Evolutionary conservation across 2,329 filamentous ascomycete species (phyloP), one percentile per base, ranked within the genome.

Genomic region (Knufia petricola): DNA sequence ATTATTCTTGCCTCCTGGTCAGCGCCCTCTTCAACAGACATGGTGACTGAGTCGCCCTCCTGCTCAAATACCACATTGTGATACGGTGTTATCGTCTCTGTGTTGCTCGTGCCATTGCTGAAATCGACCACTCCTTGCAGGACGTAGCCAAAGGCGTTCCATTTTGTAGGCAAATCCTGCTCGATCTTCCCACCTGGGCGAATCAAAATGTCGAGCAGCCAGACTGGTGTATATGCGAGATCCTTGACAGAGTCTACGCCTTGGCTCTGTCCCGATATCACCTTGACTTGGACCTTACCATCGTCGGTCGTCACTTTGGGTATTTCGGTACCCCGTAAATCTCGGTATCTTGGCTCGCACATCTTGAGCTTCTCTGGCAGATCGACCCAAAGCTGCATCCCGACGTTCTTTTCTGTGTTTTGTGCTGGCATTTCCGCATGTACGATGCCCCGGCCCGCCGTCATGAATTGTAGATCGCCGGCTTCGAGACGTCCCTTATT

Each of bases 391-490:
- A 96, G 75, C 71, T 96, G 92, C 69, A 96, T 78, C 28, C 90
- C 90, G 47, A 94, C 76, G 64, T 89, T 95, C 44, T 86, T 86
- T 63, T 92, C 85, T 1, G 74, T 64, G 63, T 87, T 87, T 61
- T 85, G 79, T 48, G 79, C 77, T 8, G 90, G 90, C 88, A 96
- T 95, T 69, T 96, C 90, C 31, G 89, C 87, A 66, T 96, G 92
- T 66, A 95, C 85, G 60, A 96, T 94, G 36, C 90, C 90, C 17
- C 77, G 74, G 3, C 90, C 90, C 1, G 90, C 90, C 0, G 90
- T 95, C 92, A 96, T 96, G 74, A 96, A 96, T 64, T 96, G 90
- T 41, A 96, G 70, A 63, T 95, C 90, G n/a, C 90, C 90, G 0
- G 84, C 69, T 52, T 83, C 76, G 58, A 96, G 87, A 2, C 85